Evolutionary conservation across 1,139 yeast genomes (phyloP).

Genomic region (Hyphopichia burtonii): DNA sequence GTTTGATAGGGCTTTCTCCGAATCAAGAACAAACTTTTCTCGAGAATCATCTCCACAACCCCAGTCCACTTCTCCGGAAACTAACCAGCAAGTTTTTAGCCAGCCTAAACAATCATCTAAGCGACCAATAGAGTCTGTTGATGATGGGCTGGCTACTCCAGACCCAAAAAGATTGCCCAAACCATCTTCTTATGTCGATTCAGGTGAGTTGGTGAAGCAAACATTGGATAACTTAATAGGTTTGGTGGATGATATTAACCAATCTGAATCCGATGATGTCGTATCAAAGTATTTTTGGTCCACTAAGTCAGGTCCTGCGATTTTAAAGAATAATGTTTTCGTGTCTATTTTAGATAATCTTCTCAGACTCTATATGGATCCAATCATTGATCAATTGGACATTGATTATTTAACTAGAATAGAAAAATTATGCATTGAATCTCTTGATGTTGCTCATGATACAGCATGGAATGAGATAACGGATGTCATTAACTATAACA

Average conservation of each 20-base stretch:
- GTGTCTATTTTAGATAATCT: conserved; percentile 15
- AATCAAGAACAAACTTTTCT: background rate
- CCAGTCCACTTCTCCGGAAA: background rate
- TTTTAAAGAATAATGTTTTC: conserved; percentile 11
- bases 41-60: conserved; percentile 1
- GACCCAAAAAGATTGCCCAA: conserved; percentile 4
- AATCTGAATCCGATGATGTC: background rate
- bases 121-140: background rate
- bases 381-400: conserved; percentile 12
- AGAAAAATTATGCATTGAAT: conserved; percentile 17
- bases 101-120: background rate
- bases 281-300: background rate
- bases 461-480: conserved; percentile 6
- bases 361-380: conserved; percentile 11
- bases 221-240: background rate
- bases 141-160: background rate
- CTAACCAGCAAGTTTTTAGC: background rate
- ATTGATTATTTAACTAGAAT: conserved; percentile 19
- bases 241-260: background rate
- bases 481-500: conserved; percentile 5
- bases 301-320: background rate
- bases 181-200: conserved; percentile 1
- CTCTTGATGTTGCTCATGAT: conserved; percentile 17
- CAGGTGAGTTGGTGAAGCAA: background rate
- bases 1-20: background rate